Evolutionary conservation across 805 yeast species (phyloP).

Genomic region (Schwanniomyces occidentalis): DNA sequence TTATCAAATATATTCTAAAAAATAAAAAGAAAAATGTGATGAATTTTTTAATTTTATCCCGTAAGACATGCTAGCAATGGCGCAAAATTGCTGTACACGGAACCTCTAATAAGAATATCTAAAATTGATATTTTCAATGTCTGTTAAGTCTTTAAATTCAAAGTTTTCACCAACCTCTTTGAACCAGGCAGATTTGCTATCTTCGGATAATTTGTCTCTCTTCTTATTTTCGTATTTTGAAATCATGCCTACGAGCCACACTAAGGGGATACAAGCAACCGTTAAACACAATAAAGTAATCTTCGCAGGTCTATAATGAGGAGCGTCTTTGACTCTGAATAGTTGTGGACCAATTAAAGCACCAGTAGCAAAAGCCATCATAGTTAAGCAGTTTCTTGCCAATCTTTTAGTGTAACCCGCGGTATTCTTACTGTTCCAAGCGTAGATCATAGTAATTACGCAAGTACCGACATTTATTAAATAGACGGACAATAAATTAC

Average conservation of each 20-base stretch:
- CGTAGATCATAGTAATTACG: conserved; percentile 56
- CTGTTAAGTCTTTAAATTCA: conserved; percentile 59
- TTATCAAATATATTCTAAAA: too few species aligned
- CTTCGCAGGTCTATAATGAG: conserved; percentile 60
- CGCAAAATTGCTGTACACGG: too few species aligned
- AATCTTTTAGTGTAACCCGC: conserved; percentile 78
- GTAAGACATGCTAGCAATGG: too few species aligned
- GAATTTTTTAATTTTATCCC: too few species aligned
- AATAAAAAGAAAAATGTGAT: too few species aligned
- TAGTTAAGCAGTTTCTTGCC: conserved; percentile 54
- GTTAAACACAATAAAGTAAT: conserved; percentile 54
- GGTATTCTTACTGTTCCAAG: conserved; percentile 64
- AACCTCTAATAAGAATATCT: conserved; percentile 55
- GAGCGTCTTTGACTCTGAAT: conserved; percentile 53
- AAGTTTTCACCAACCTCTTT: conserved; percentile 29
- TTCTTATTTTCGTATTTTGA: conserved; percentile 50
- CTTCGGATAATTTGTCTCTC: conserved; percentile 40
- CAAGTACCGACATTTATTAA: conserved; percentile 56
- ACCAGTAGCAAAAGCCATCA: conserved; percentile 68
- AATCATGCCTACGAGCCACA: conserved; percentile 42
- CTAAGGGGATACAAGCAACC: conserved; percentile 44
- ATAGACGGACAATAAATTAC: conserved; percentile 51
- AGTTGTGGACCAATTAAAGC: conserved; percentile 69
- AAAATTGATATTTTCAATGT: conserved; percentile 56
- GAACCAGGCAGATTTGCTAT: conserved; percentile 11